Base-by-base conservation (phyloP, 495 filamentous ascomycete species). In the Lepidopterella palustris region DNA sequence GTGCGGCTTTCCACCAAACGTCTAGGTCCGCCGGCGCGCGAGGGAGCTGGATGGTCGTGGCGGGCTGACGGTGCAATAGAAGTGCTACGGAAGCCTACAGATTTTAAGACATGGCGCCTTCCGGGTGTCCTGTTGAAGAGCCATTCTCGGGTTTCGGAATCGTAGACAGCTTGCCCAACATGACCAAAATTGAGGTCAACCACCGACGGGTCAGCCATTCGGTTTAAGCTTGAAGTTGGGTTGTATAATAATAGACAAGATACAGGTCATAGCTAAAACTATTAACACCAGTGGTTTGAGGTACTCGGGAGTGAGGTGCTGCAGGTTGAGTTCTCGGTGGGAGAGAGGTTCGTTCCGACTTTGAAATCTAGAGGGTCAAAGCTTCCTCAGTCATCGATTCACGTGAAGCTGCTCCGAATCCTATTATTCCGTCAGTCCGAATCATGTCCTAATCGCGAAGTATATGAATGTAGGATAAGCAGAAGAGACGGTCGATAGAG, bases 161-260 rank as follows among this genome's bases (percentile, higher is more conserved):
- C 71, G 68, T 87, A 89, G 31, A 70, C 57, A 24, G 80, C 74
- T 65, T 75, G 75, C 65, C 85, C 85, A 57, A 84, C 66, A 67
- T 87, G 83, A 76, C 86, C 86, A 75, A 85, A 88, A 53, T 78
- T 78, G 51, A 88, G 79, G 78, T 80, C 79, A 68, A 70, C 74
- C 18, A 68, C 61, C 45, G 69, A 62, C 57, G 71, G 64, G 63
- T 86, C 78, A 85, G 79, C 79, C 85, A 89, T 89, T 72, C 54
- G 83, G 81, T 70, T 71, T 73, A 60, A 67, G 61, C 74, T 27
- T 25, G 26, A 13, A 18, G 6, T 39, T 18, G 32, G 28, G 39
- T 31, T 45, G 35, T 24, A 53, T 13, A 29, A 27, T 45, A 15
- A 29, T 39, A 40, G 18, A 50, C 27, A 20, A 27, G 23, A 4